Percentiles rank a stretch among this genome's conserved stretches.
These are phyloP conservation scores for Phaeomoniella chlamydospora DNA, from an alignment of 2,329 filamentous ascomycete species.

Conservation along the genomic window DNA sequence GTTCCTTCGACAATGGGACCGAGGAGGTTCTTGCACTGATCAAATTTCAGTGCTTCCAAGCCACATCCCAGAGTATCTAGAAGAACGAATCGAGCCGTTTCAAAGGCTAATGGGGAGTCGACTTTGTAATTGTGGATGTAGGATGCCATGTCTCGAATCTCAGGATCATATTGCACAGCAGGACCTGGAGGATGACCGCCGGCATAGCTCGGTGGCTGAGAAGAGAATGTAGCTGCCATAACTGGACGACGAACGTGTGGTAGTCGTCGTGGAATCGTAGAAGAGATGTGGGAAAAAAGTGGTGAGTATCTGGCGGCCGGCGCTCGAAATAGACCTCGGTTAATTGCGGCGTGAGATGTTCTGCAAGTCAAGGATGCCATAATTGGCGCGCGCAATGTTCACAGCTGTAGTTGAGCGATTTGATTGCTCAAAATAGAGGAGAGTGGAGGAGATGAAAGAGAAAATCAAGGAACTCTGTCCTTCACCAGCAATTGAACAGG, in stretches of 20 bases:
- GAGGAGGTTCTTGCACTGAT: slow-evolving; percentile 88
- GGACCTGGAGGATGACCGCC: slow-evolving; percentile 19
- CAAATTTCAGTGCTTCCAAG: slow-evolving; percentile 87
- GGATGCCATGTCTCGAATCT: slow-evolving; percentile 87
- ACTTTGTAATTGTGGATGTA: slow-evolving; percentile 91
- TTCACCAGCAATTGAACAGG: too few species aligned
- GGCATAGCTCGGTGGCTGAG: slow-evolving; percentile 24
- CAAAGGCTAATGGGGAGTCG: slow-evolving; percentile 82
- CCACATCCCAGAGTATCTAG: slow-evolving; percentile 95
- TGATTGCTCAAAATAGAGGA: too few species aligned
- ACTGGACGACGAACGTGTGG: slow-evolving; percentile 3
- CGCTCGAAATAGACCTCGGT: neutral
- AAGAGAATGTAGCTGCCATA: slow-evolving; percentile 20
- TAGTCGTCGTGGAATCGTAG: neutral
- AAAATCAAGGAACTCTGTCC: too few species aligned
- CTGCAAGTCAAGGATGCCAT: neutral
- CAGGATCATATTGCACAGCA: slow-evolving; percentile 61
- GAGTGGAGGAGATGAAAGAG: too few species aligned
- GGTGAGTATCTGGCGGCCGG: neutral
- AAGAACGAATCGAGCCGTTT: slow-evolving; percentile 93
- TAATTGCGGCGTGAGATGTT: neutral
- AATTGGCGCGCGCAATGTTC: too few species aligned
- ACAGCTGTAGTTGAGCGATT: too few species aligned
- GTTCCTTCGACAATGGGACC: slow-evolving; percentile 87
- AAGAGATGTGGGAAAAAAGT: neutral